Percentiles rank a stretch among this genome's conserved stretches.
Evolutionary conservation across 1,139 yeast species (phyloP).

Genomic region (Protomyces gravidus): DNA sequence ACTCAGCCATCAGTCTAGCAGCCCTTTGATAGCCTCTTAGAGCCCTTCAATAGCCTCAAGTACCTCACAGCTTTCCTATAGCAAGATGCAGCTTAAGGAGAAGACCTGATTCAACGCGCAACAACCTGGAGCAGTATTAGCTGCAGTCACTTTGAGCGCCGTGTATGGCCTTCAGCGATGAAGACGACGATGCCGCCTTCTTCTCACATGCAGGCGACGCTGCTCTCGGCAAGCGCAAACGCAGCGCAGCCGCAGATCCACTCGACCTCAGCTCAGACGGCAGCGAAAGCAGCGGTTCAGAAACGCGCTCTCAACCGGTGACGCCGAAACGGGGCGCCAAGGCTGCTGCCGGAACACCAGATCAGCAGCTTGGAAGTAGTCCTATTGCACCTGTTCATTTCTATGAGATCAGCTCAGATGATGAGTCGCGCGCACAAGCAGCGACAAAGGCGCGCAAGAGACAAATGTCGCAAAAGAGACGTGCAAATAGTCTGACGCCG

Average conservation of each 20-base stretch:
- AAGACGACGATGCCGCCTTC: background rate
- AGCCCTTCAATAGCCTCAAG: too few species aligned
- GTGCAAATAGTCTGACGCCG: slow-evolving; percentile 11
- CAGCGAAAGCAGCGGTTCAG: background rate
- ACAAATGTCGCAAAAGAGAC: background rate
- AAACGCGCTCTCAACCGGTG: background rate
- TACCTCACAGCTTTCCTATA: too few species aligned
- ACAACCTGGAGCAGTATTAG: too few species aligned
- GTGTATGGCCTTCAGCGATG: background rate
- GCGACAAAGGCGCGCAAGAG: background rate
- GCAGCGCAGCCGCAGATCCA: background rate
- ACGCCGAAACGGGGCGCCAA: background rate
- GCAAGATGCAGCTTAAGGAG: too few species aligned
- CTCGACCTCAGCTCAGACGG: background rate
- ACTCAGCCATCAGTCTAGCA: too few species aligned
- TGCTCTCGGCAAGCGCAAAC: background rate
- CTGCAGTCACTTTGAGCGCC: too few species aligned
- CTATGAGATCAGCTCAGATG: slow-evolving; percentile 1
- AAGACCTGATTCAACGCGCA: too few species aligned
- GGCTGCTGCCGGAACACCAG: background rate
- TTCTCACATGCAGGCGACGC: background rate
- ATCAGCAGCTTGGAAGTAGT: background rate
- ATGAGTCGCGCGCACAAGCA: background rate
- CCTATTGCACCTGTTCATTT: background rate
- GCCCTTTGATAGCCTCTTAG: too few species aligned